Evolutionary conservation across 2,329 filamentous ascomycete species (phyloP), one percentile per base, ranked within the genome.

Genomic region (Claviceps humidiphila): DNA sequence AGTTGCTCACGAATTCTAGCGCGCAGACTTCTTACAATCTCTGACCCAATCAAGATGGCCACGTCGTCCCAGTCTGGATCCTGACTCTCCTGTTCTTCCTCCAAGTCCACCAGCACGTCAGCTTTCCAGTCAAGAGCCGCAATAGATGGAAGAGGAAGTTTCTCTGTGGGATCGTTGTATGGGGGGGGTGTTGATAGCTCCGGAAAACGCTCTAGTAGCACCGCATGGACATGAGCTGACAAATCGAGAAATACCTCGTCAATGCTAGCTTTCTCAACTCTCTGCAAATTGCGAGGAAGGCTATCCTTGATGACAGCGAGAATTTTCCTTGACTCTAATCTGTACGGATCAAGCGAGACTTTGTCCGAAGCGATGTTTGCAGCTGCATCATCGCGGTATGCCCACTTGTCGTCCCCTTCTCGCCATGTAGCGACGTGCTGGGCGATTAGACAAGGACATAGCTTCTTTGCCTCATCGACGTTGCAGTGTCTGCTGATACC

Each of bases 31-130:
- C 88, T 80, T 38, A 96, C 82, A 60, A 97, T 93, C 63, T 96
- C 89, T 2, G 89, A 90, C 0, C 87, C 93, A 61, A 96, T 81
- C 34, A 88, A 74, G 64, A 95, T 86, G 16, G 81, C 86, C 58
- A 97, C 77, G 71, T 98, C 93, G 66, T 98, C 91, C 93, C 93
- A 98, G 68, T 98, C 93, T 1, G 89, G 88, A 61, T 94, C 85
- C 58, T 85, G 77, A 20, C 84, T 78, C 66, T 95, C 90, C 11
- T 79, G 78, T 55, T 89, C 80, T 24, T 81, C 74, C 58, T 93
- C 83, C 48, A 95, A 71, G 63, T 90, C 88, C 16, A 94, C 74
- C 52, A 95, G 71, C n/a, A 82, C 85, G 69, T 95, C 89, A 0
- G 84, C 79, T 55, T 84, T 73, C 90, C 90, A 96, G 63, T 94